A percentile compares a stretch with the other conserved stretches of the same genome.
These are phyloP conservation scores for Suillus clintonianus DNA, from an alignment of 768 basidiomycete species.

Conservation along the genomic window DNA sequence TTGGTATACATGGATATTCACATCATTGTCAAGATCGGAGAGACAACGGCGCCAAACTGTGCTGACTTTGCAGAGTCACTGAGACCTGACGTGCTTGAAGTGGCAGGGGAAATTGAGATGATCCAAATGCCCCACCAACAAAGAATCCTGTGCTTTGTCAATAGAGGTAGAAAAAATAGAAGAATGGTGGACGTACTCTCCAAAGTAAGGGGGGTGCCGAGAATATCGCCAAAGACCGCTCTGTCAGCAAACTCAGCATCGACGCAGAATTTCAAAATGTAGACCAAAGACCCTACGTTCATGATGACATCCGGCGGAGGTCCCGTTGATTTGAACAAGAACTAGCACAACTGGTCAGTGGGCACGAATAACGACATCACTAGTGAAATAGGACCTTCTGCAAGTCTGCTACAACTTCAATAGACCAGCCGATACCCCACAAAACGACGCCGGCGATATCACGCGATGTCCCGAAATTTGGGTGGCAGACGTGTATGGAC, in stretches of 20 bases:
- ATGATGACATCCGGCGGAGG: slow-evolving; percentile 52
- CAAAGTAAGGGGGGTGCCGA: slow-evolving; percentile 72
- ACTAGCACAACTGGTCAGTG: slow-evolving; percentile 34
- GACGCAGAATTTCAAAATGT: neutral
- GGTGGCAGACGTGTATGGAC: slow-evolving; percentile 37
- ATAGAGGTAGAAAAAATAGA: neutral
- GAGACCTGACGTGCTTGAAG: slow-evolving; percentile 42
- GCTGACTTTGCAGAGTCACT: slow-evolving; percentile 45
- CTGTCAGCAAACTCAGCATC: slow-evolving; percentile 26
- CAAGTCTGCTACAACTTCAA: slow-evolving; percentile 57
- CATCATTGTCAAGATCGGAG: slow-evolving; percentile 68
- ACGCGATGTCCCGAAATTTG: slow-evolving; percentile 57
- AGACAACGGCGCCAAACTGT: slow-evolving; percentile 59
- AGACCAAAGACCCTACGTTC: slow-evolving; percentile 34
- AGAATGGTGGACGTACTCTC: slow-evolving; percentile 49
- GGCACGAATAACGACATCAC: neutral
- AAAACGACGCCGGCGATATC: slow-evolving; percentile 67
- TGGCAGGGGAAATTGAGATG: slow-evolving; percentile 58
- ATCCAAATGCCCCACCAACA: slow-evolving; percentile 73
- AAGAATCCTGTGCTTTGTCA: slow-evolving; percentile 42
- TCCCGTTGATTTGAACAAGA: slow-evolving; percentile 50
- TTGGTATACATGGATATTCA: slow-evolving; percentile 20
- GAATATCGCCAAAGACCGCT: slow-evolving; percentile 57
- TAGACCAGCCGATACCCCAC: slow-evolving; percentile 57
- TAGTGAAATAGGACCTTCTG: slow-evolving; percentile 47